Percentiles rank a stretch among this genome's conserved stretches.
Conservation (phyloP, 192 early-diverging fungal species). For the Oehlia diaphana region DNA sequence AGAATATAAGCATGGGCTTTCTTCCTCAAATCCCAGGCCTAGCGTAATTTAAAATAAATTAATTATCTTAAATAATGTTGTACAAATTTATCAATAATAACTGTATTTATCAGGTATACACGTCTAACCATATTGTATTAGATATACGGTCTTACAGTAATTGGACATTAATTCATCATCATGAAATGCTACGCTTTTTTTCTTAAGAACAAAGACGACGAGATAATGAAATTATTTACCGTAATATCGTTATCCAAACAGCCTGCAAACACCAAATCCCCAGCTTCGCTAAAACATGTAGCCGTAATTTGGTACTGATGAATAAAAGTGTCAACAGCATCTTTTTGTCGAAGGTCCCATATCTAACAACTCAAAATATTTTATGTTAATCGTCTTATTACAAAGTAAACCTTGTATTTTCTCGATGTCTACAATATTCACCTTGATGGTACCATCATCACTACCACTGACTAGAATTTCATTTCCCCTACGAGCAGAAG, state of each 20-base stretch:
- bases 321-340: conserved; percentile 59
- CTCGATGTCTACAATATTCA: conserved; percentile 34
- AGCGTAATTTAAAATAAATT: neutral
- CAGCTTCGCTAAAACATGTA: conserved; percentile 70
- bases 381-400: too few relatives aligned
- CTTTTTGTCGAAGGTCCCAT: conserved; percentile 72
- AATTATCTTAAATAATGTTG: neutral
- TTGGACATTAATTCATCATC: neutral
- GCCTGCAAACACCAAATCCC: conserved; percentile 77
- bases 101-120: neutral
- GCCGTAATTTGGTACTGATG: conserved; percentile 76
- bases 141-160: conserved; percentile 1
- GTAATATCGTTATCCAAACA: conserved; percentile 90
- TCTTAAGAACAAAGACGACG: neutral
- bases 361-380: conserved; percentile 33
- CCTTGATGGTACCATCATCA: conserved; percentile 79
- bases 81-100: neutral
- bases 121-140: neutral
- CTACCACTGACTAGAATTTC: conserved; percentile 80
- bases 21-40: conserved; percentile 89
- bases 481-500: conserved; percentile 65
- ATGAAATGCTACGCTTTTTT: neutral
- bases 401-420: neutral
- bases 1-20: conserved; percentile 63
- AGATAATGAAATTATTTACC: conserved; percentile 33